Evolutionary conservation across 768 basidiomycete species (phyloP), one percentile per base, ranked within the genome.

Genomic region (Pholiota microspora): DNA sequence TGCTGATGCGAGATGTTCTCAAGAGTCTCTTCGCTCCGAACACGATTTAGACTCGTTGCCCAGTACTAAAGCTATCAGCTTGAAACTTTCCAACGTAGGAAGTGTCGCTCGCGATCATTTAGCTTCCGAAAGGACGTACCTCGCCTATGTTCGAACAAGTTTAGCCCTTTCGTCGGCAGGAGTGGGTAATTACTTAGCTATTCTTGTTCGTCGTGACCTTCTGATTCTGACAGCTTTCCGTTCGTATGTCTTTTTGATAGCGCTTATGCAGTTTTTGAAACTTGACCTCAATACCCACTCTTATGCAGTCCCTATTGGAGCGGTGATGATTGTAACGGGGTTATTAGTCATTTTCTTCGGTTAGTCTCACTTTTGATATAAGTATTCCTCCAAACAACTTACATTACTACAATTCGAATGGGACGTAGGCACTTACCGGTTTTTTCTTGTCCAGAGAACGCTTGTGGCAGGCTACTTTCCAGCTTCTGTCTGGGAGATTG

Each of bases 51-150:
- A 24, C 2, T 8, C n/a, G 13, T n/a, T 13, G 18, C 32, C 15
- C 5, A 27, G 18, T 23, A 18, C 7, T 21, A 45, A 38, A 7
- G 29, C 27, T 1, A 24, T 61, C 10, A 21, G 56, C 15, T 44
- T 65, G 16, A 49, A 36, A 2, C 70, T 83, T 7, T 70, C 77
- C 57, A 83, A 84, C 60, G 70, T 67, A 18, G 82, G 82, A 13
- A 81, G 75, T 46, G 80, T 81, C 5, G 82, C 82, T 2, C 68
- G 82, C 29, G 82, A 83, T 59, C 82, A 84, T 62, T 68, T 84
- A 0, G 81, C 82, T 0, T 77, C 74, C n/a, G 82, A 84, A 57
- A 67, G 82, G 47, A 84, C 82, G 6, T 83, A 77, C 57, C 68
- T 84, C 12, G 80, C 82, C 7, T 84, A 83, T 53, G 71, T 82